Evolutionary conservation across 768 basidiomycete genomes (phyloP), one percentile per base, ranked within the genome.

Genomic region (Phanerochaete sordida): DNA sequence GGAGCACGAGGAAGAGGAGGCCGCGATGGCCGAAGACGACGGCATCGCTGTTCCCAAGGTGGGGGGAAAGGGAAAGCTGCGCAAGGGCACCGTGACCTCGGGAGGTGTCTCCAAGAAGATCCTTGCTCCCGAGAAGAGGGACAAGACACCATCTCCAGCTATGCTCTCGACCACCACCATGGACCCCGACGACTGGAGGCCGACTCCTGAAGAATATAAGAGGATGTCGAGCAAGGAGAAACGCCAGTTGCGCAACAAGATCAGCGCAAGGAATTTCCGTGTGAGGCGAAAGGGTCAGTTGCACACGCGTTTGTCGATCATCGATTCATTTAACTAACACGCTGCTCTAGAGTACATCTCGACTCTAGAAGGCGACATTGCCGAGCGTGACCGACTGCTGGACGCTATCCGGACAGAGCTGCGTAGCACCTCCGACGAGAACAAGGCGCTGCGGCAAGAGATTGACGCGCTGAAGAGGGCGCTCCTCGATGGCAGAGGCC

Each of bases 201-300:
- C 92, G 8, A 82, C 85, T 3, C 89, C 94, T 0, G 96, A 97
- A 64, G 94, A 95, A 62, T 97, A 98, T 77, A 88, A 91, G 70
- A 98, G 93, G 74, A 90, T 99, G 84, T 85, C 86, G 5, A 89
- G 87, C 68, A 98, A 96, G 76, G 95, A 98, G 78, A 98, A 98
- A 75, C 78, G 97, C 9, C 96, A 98, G 73, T 77, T 98, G 45
- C 74, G 96, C 53, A 99, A 99, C 78, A 99, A 99, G 86, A 94
- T 98, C 66, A 90, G 87, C 64, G 96, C 96, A 0, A 78, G 95
- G 56, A 97, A 96, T 71, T 98, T 98, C 76, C 82, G 96, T n/a
- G 91, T 94, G 28, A 78, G 96, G 37, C 80, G 95, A 72, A 98
- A 98, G 79, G 95, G 93, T 91, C 28, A 49, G 74, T 43, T 19